These are phyloP conservation scores for Microcyclosporella mali DNA, from an alignment of 2,329 filamentous ascomycete species.

Conservation along the genomic window DNA sequence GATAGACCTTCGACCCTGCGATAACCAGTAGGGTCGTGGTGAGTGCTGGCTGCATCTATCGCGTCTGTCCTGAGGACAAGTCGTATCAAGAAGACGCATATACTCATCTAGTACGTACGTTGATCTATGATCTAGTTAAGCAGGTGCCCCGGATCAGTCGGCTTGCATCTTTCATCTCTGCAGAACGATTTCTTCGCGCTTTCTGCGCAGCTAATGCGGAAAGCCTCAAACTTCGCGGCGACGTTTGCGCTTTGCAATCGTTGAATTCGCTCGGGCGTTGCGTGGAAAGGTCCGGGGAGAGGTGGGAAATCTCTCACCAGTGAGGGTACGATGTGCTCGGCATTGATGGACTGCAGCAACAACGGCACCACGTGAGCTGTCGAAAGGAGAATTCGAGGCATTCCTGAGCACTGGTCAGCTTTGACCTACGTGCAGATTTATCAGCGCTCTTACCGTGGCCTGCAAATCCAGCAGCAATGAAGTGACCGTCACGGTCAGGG, in stretches of 20 bases:
- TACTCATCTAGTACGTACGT: too few relatives aligned
- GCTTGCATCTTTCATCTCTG: conserved; percentile 9
- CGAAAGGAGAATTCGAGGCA: conserved; percentile 31
- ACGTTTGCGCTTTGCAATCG: conserved; percentile 12
- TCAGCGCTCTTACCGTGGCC: conserved; percentile 18
- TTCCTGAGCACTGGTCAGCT: conserved; percentile 16
- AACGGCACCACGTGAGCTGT: conserved; percentile 26
- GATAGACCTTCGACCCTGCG: too few relatives aligned
- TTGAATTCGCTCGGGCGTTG: conserved; percentile 26
- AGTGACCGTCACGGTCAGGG: conserved; percentile 22
- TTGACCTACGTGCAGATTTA: background rate
- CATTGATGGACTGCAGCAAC: conserved; percentile 20
- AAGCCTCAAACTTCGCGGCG: conserved; percentile 12
- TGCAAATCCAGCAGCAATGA: conserved; percentile 25
- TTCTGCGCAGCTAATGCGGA: conserved; percentile 7
- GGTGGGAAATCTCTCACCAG: conserved; percentile 20
- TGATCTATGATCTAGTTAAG: too few relatives aligned
- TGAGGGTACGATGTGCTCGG: conserved; percentile 18
- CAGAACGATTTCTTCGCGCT: conserved; percentile 18
- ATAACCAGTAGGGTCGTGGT: too few relatives aligned
- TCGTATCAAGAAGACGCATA: too few relatives aligned
- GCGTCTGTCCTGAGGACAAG: too few relatives aligned
- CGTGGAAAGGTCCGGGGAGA: conserved; percentile 27
- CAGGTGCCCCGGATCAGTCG: background rate
- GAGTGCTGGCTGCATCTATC: too few relatives aligned